These are phyloP conservation scores for Phytophthora ohioensis DNA, from an alignment of 352 stramenopile species.

Conservation along the genomic window DNA sequence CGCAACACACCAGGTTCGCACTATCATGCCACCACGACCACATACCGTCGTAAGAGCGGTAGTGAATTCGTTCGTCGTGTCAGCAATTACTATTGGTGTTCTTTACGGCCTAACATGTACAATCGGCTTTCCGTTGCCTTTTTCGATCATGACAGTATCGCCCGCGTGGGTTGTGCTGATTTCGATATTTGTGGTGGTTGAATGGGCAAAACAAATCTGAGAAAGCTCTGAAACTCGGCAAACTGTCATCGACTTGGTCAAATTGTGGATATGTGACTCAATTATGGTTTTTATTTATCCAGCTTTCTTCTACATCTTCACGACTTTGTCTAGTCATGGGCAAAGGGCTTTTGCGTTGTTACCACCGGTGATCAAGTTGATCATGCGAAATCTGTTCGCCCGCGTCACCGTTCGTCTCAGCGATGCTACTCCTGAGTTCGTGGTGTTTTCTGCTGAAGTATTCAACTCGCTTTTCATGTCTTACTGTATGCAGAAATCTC, in stretches of 20 bases:
- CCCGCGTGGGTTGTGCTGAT: conserved; percentile 20
- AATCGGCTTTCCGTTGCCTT: conserved; percentile 25
- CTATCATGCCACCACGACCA: background rate
- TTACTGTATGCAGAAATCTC: conserved; percentile 35
- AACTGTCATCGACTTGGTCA: conserved; percentile 9
- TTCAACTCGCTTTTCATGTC: conserved; percentile 40
- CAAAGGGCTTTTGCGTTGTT: conserved; percentile 33
- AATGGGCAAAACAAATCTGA: conserved; percentile 3
- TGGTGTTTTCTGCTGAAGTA: conserved; percentile 34
- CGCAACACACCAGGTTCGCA: conserved; percentile 22
- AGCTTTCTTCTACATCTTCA: conserved; percentile 34
- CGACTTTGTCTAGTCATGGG: background rate
- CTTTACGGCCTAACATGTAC: conserved; percentile 2
- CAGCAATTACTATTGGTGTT: conserved; percentile 1
- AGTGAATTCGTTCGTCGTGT: conserved; percentile 8
- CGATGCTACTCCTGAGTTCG: conserved; percentile 22
- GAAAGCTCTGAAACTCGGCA: background rate
- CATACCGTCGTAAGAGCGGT: background rate
- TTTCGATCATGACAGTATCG: conserved; percentile 27
- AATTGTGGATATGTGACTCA: conserved; percentile 11
- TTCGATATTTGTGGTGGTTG: background rate
- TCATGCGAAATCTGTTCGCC: conserved; percentile 25
- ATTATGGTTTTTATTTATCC: conserved; percentile 33
- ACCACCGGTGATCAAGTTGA: conserved; percentile 37
- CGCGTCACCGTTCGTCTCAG: conserved; percentile 4